Conservation (phyloP, 208 protist species). For the Leptomonas pyrrhocoris region DNA sequence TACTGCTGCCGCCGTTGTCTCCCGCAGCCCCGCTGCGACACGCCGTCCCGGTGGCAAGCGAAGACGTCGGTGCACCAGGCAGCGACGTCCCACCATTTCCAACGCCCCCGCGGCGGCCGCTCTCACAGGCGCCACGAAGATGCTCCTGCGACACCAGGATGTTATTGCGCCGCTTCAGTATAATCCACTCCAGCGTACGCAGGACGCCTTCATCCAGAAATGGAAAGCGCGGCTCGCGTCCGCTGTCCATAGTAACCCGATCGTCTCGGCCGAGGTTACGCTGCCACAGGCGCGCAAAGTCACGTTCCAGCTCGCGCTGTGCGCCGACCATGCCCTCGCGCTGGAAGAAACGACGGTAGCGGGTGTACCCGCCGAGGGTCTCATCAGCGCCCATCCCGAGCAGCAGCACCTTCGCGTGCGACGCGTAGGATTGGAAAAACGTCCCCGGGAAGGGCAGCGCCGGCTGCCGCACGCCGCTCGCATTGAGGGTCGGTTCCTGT, state of each 20-base stretch:
- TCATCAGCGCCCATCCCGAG: slow-evolving; percentile 96
- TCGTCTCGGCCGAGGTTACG: slow-evolving; percentile 97
- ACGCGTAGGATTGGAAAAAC: slow-evolving; percentile 47
- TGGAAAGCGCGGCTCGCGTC: slow-evolving; percentile 91
- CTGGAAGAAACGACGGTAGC: slow-evolving; percentile 90
- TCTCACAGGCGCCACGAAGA: neutral
- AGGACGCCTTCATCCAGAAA: slow-evolving; percentile 95
- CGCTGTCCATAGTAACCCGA: slow-evolving; percentile 92
- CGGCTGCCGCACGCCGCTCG: slow-evolving; percentile 1
- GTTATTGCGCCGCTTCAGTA: slow-evolving; percentile 49
- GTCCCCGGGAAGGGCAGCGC: slow-evolving; percentile 35
- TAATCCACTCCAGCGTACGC: slow-evolving; percentile 65
- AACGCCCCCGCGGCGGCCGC: neutral
- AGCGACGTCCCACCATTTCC: neutral
- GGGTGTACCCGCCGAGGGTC: slow-evolving; percentile 95
- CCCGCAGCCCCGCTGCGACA: neutral
- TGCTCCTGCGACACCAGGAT: slow-evolving; percentile 17
- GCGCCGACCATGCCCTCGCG: slow-evolving; percentile 64
- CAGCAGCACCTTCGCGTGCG: slow-evolving; percentile 85
- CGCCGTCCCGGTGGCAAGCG: neutral
- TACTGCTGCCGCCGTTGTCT: too few species aligned
- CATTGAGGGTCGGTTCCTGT: slow-evolving; percentile 3
- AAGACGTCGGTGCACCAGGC: neutral
- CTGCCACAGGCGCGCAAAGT: slow-evolving; percentile 93
- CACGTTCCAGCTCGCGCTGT: slow-evolving; percentile 79